Percentiles rank a stretch among this genome's conserved stretches.
Conservation (phyloP, 331 rosid genomes). For the Arachis monticola region DNA sequence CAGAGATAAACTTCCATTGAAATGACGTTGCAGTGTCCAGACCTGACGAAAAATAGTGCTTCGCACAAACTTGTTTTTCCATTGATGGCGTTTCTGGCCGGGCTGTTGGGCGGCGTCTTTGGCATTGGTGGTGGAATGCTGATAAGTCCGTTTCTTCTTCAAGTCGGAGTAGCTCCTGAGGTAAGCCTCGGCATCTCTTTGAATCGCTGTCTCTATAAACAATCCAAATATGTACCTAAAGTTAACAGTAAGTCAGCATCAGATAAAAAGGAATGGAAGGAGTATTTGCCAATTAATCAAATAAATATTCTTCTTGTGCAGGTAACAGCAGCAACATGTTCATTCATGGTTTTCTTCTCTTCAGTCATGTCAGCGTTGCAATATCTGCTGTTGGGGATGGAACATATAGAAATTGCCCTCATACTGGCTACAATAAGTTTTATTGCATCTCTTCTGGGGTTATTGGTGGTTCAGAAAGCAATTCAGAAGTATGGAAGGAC, state of each 20-base stretch:
- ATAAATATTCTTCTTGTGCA: conserved; percentile 28
- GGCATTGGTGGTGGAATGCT: conserved; percentile 99
- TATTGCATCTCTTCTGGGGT: conserved; percentile 71
- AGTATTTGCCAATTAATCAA: background rate
- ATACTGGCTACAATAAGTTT: conserved; percentile 63
- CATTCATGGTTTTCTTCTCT: conserved; percentile 96
- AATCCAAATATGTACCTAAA: too few relatives aligned
- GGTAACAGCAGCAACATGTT: conserved; percentile 89
- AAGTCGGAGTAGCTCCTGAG: conserved; percentile 80
- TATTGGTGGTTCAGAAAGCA: conserved; percentile 69
- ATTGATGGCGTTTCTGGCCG: conserved; percentile 74
- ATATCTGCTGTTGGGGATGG: conserved; percentile 77
- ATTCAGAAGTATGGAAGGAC: conserved; percentile 76
- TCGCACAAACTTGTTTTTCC: conserved; percentile 69
- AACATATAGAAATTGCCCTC: conserved; percentile 58
- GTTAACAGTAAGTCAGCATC: too few relatives aligned
- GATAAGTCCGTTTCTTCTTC: conserved; percentile 90
- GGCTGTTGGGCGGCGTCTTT: conserved; percentile 85
- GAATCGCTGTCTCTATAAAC: too few relatives aligned
- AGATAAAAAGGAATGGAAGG: background rate
- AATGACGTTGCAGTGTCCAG: conserved; percentile 46
- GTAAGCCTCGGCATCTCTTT: conserved; percentile 35
- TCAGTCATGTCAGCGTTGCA: conserved; percentile 86
- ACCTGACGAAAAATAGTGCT: conserved; percentile 36
- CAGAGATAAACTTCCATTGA: background rate